A percentile compares a stretch with the other conserved stretches of the same genome.
phyloP scores from a whole-genome alignment of 257 asterid genomes.

The Linaria vulgaris region DNA sequence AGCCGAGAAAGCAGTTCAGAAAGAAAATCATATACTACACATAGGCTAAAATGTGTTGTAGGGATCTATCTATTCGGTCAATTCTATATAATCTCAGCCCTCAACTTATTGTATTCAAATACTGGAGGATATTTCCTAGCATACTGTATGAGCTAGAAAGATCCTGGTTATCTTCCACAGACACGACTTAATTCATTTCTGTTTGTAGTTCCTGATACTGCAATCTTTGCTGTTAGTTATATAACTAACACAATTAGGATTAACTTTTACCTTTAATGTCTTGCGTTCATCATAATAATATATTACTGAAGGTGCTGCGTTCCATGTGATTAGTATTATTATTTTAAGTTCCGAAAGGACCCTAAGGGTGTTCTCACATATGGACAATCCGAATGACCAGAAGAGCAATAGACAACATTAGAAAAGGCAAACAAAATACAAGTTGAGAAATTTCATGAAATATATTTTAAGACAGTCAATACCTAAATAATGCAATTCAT shows the following conservation, averaged over 20 bases:
- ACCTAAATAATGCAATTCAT: neutral
- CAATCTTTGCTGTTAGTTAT: slow-evolving; percentile 2
- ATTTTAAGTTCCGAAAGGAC: slow-evolving; percentile 8
- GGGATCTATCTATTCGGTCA: neutral
- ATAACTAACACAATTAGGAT: neutral
- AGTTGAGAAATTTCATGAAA: neutral
- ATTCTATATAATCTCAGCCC: neutral
- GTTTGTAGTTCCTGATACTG: slow-evolving; percentile 1
- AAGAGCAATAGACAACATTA: neutral
- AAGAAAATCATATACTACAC: slow-evolving; percentile 2
- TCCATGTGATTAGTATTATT: neutral
- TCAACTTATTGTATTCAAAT: too few species aligned
- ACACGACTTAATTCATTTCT: neutral
- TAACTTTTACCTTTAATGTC: neutral
- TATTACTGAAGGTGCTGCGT: neutral
- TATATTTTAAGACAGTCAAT: slow-evolving; percentile 3
- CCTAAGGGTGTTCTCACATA: neutral
- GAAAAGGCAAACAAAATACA: neutral
- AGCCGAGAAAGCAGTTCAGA: slow-evolving; percentile 6
- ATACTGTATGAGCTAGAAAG: slow-evolving; percentile 17
- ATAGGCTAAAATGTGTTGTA: slow-evolving; percentile 11
- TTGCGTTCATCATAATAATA: slow-evolving; percentile 5
- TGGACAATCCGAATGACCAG: neutral
- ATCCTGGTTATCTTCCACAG: slow-evolving; percentile 10
- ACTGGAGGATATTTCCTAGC: slow-evolving; percentile 18